Evolutionary conservation across 257 asterid genomes (phyloP), one percentile per base, ranked within the genome.

Genomic region (Apocynum venetum): DNA sequence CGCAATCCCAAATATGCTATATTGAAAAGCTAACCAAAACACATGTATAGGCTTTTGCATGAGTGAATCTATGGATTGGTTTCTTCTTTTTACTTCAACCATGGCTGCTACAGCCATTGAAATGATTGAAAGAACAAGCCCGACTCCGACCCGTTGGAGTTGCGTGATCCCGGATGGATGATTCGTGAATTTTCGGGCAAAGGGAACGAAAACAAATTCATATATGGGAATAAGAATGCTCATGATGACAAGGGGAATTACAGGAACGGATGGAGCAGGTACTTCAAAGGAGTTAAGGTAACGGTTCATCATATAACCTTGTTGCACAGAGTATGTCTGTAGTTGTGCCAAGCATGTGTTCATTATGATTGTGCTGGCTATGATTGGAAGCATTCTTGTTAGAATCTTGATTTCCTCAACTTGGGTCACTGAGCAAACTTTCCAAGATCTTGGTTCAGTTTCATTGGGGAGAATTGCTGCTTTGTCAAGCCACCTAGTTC

Each of bases 271-370:
- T 1, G 96, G 81, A 0, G 97, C 84, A 0, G 93, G 94, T 53
- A 92, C 90, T 75, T 79, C 52, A 72, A 89, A 89, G 3, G 89
- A 86, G 20, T 94, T 91, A 14, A 92, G 79, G 19, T 46, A 13
- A 1, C 88, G 85, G 84, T 88, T 75, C 94, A 89, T 92, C 6
- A 65, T 6, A 72, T 77, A 78, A 55, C 94, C 97, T 78, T 92
- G 97, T 61, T 84, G 87, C 4, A 90, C 86, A 0, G 97, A 92
- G 87, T 87, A 90, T 38, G 97, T 92, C 63, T 92, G 97, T 36
- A 92, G 96, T 38, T 92, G 97, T 1, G 97, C 92, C 55, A 89
- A 31, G 80, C 96, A 90, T 17, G 96, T 92, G 91, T 89, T 90
- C 89, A 92, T 83, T 66, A 92, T 76, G 69, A 92, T 88, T 60